These are phyloP conservation scores for Aspergillus phoenicis DNA, from an alignment of 2,329 filamentous ascomycete species.

Conservation along the genomic window DNA sequence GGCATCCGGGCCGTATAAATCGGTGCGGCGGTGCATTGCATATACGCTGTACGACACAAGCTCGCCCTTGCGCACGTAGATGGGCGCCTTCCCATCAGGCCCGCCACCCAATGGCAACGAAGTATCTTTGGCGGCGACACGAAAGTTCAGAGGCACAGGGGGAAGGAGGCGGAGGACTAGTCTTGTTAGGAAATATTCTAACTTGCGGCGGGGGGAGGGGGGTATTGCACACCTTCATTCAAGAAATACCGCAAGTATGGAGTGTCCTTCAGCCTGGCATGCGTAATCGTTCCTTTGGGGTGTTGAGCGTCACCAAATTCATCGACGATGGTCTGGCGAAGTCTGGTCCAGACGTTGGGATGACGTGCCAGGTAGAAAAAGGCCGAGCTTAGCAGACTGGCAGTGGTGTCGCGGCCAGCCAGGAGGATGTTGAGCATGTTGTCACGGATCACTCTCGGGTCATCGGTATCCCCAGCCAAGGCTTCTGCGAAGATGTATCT, in stretches of 20 bases:
- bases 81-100: slow-evolving; percentile 57
- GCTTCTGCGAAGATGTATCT: slow-evolving; percentile 56
- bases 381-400: slow-evolving; percentile 46
- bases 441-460: slow-evolving; percentile 50
- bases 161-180: slow-evolving; percentile 48
- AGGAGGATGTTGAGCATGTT: slow-evolving; percentile 56
- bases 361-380: slow-evolving; percentile 52
- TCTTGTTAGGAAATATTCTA: background rate
- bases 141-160: slow-evolving; percentile 50
- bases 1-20: slow-evolving; percentile 50
- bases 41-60: slow-evolving; percentile 68
- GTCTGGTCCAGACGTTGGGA: slow-evolving; percentile 37
- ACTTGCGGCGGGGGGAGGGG: no score
- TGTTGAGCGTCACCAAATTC: slow-evolving; percentile 47
- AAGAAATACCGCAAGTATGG: slow-evolving; percentile 44
- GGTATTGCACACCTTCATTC: slow-evolving; percentile 35
- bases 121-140: slow-evolving; percentile 46
- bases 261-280: slow-evolving; percentile 46
- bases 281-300: slow-evolving; percentile 44
- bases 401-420: slow-evolving; percentile 58
- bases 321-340: slow-evolving; percentile 40
- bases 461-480: slow-evolving; percentile 48
- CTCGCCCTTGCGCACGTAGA: slow-evolving; percentile 68
- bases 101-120: slow-evolving; percentile 60
- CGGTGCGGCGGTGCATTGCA: slow-evolving; percentile 69